Conservation (phyloP, 2,329 filamentous ascomycete species). For the Ceratocystiopsis brevicomis region DNA sequence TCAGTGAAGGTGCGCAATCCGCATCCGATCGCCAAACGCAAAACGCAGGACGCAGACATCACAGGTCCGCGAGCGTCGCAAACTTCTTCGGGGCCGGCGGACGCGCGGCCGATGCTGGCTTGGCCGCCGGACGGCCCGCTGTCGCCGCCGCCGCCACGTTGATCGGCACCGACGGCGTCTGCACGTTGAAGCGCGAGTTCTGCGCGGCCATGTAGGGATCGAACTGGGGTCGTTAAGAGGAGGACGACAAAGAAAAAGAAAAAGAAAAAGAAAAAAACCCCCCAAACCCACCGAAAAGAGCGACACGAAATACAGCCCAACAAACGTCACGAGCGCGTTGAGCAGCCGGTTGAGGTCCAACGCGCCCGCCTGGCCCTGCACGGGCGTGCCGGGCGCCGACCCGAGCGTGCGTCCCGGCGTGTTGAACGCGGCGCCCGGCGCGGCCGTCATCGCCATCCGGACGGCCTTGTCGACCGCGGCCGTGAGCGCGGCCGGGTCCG, state of each 20-base stretch:
- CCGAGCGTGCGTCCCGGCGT: slow-evolving; percentile 40
- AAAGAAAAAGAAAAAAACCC: background rate
- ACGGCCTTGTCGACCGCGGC: slow-evolving; percentile 55
- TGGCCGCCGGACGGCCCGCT: too few species aligned
- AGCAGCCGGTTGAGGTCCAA: slow-evolving; percentile 25
- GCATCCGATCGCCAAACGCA: too few species aligned
- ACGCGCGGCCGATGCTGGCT: too few species aligned
- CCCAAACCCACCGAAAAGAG: slow-evolving; percentile 34
- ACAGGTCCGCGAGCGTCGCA: slow-evolving; percentile 32
- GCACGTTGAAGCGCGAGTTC: slow-evolving; percentile 37
- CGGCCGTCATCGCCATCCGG: slow-evolving; percentile 28
- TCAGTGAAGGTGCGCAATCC: too few species aligned
- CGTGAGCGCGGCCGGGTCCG: slow-evolving; percentile 57
- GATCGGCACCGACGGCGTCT: slow-evolving; percentile 15
- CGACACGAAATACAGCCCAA: slow-evolving; percentile 42
- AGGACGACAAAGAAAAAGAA: background rate
- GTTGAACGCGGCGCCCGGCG: slow-evolving; percentile 29
- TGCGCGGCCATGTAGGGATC: slow-evolving; percentile 44
- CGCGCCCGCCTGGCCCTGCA: slow-evolving; percentile 9
- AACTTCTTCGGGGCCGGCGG: too few species aligned
- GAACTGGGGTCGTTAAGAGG: slow-evolving; percentile 20
- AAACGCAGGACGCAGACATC: too few species aligned
- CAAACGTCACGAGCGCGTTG: slow-evolving; percentile 31
- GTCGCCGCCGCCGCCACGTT: background rate
- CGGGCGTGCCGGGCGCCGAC: background rate